Evolutionary conservation across 257 asterid genomes (phyloP), one percentile per base, ranked within the genome.

Genomic region (Thymus mandschuricus): DNA sequence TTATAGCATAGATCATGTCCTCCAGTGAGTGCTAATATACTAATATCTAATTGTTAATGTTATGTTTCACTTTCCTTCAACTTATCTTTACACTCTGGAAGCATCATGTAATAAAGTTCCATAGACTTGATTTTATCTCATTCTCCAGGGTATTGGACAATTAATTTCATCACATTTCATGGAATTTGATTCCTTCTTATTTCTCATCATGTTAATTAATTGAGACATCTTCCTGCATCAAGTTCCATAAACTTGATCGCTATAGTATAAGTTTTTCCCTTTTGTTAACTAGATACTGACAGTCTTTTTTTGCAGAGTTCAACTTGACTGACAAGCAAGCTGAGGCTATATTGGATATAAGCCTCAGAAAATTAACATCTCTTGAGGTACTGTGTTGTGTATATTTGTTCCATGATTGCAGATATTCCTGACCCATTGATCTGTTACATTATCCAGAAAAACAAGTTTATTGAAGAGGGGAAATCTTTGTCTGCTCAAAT

Each of bases 261-360:
- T n/a, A 68, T 67, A n/a, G 35, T 64, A 13, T 35, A 64, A 12
- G 10, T 68, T 8, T 21, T 28, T 30, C 11, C 13, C 21, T 52
- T 50, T n/a, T 15, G 33, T 29, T 59, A 35, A 30, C 56, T 8
- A 43, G 60, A 11, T 49, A 61, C 7, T 70, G 46, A 38, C 41
- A 38, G 40, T 71, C 62, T 31, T 55, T 58, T 79, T 76, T 71
- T 76, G 83, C 92, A 95, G 99, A 81, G 80, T 89, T 88, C 81
- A 85, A 76, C 74, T 86, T 92, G 83, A 62, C 92, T 67, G 99
- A 92, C 54, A 92, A 92, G 84, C 99, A 95, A 81, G 95, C 98
- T 56, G 98, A 95, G 57, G 97, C 99, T 45, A 86, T 95, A 76
- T 64, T 95, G 85, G 99, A 95, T 84, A 89, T 95, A 78, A 95